A percentile compares a stretch with the other conserved stretches of the same genome.
Evolutionary conservation across 2,329 filamentous ascomycete genomes (phyloP).

Genomic region (Raffaelea arxii): DNA sequence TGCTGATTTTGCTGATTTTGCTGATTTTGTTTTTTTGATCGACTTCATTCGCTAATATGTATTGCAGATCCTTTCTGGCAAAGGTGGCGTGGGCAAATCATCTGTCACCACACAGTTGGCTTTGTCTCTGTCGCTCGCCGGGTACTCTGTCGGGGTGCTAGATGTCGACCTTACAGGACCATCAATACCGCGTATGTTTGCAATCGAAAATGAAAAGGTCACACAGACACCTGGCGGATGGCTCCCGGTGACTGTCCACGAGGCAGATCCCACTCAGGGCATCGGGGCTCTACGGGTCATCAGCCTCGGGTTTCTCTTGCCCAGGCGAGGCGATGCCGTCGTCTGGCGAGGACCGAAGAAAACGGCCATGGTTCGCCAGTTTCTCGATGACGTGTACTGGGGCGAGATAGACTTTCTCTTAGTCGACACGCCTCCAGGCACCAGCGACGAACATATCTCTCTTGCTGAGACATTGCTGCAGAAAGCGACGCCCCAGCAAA

Average conservation of each 20-base stretch:
- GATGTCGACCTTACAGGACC: slow-evolving; percentile 95
- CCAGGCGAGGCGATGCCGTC: slow-evolving; percentile 76
- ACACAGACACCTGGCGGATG: slow-evolving; percentile 86
- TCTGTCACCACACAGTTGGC: slow-evolving; percentile 96
- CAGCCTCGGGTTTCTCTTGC: slow-evolving; percentile 85
- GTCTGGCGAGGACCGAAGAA: slow-evolving; percentile 98
- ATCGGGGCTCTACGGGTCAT: slow-evolving; percentile 69
- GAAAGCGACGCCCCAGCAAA: slow-evolving; percentile 52
- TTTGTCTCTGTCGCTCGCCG: slow-evolving; percentile 74
- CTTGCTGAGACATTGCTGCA: slow-evolving; percentile 75
- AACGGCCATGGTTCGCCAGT: slow-evolving; percentile 97
- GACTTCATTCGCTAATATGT: slow-evolving; percentile 4
- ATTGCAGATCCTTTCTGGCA: slow-evolving; percentile 71
- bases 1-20: too few relatives aligned
- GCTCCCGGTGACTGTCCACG: slow-evolving; percentile 80
- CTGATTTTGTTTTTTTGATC: too few relatives aligned
- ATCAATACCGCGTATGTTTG: slow-evolving; percentile 90
- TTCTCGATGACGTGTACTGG: slow-evolving; percentile 87
- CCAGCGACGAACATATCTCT: slow-evolving; percentile 94
- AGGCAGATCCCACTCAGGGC: slow-evolving; percentile 37
- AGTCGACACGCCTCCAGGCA: slow-evolving; percentile 93
- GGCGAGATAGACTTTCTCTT: slow-evolving; percentile 79
- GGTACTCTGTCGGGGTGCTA: slow-evolving; percentile 85
- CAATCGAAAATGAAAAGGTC: slow-evolving; percentile 80
- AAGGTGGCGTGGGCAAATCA: slow-evolving; percentile 96